Evolutionary conservation across 2,329 filamentous ascomycete genomes (phyloP).

Genomic region (Microsporum ferrugineum): DNA sequence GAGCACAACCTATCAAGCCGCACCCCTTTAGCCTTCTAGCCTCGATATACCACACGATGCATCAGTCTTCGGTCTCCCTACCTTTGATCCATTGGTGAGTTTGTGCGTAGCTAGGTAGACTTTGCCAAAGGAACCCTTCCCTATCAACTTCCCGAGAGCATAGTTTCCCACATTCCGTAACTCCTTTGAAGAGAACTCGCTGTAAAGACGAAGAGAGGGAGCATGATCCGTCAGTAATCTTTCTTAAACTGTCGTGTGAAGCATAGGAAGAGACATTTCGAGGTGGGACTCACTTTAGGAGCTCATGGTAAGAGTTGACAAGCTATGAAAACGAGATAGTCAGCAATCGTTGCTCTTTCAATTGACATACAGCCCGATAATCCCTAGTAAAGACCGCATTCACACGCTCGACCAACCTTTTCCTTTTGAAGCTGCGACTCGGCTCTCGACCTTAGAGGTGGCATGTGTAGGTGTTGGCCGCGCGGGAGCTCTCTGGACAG

Average conservation of each 20-base stretch:
- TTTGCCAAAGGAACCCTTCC: conserved; percentile 96
- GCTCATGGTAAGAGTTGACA: conserved; percentile 89
- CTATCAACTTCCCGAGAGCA: conserved; percentile 77
- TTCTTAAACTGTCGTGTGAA: neutral
- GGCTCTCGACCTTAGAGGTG: conserved; percentile 33
- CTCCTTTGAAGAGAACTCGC: conserved; percentile 87
- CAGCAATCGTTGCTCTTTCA: conserved; percentile 1
- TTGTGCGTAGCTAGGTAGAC: conserved; percentile 95
- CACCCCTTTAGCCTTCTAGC: neutral
- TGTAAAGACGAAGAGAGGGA: conserved; percentile 29
- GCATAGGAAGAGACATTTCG: neutral
- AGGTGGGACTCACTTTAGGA: conserved; percentile 65
- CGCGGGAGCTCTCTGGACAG: neutral
- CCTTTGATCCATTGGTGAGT: conserved; percentile 96
- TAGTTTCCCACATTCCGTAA: conserved; percentile 92
- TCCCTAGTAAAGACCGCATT: no score
- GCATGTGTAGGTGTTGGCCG: conserved; percentile 29
- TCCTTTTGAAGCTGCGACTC: conserved; percentile 49
- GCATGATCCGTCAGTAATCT: neutral
- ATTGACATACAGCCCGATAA: neutral
- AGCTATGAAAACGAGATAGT: conserved; percentile 51
- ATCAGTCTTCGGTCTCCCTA: conserved; percentile 26
- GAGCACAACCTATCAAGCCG: conserved; percentile 64
- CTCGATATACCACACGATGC: neutral
- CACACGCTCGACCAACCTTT: conserved; percentile 36